Base-by-base conservation (phyloP, 441 rosid genomes). In the Pelargonium cotyledonis region DNA sequence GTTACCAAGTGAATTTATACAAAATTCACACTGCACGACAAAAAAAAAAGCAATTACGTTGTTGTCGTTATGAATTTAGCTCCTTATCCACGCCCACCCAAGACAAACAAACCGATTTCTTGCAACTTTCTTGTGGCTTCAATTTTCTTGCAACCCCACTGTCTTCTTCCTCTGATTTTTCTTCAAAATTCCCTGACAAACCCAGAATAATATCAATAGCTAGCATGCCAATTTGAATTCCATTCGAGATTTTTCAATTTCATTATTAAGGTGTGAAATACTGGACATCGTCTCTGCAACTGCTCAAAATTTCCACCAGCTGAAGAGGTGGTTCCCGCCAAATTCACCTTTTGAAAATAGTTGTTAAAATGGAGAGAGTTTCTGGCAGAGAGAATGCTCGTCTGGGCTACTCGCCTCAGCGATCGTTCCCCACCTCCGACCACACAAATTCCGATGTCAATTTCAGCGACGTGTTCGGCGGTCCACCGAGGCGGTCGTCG, bases 391-490 rank as follows among this genome's bases (percentile, higher is more conserved):
- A 83, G 11, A 77, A 76, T 41, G 62, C 79, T 75, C 85, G 70
- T 63, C 61, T 80, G n/a, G 79, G 80, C 5, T 81, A 73, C n/a
- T 73, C 76, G 70, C 79, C 72, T 35, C 73, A 66, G 16, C 70
- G 70, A 41, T 72, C 85, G 19, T 8, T 65, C 18, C 5, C 40
- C 16, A 8, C 63, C 16, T 16, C 31, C 63, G 8, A 12, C 29
- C 64, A 38, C 44, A 40, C 73, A 46, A 70, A 72, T 74, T 68
- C 88, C 6, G 96, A 90, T 78, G 46, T 89, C 47, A 96, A 95
- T 77, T 95, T 92, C 75, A 74, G 75, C 2, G 99, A 90, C 19
- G 99, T 95, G 40, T 95, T 95, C 65, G 98, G 99, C 8, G 99
- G 98, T 18, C 98, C 97, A 2, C 99, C 98, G 0, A 82, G 87